Base-by-base conservation (phyloP, 2,329 filamentous ascomycete genomes). In the Xylaria hypoxylon region DNA sequence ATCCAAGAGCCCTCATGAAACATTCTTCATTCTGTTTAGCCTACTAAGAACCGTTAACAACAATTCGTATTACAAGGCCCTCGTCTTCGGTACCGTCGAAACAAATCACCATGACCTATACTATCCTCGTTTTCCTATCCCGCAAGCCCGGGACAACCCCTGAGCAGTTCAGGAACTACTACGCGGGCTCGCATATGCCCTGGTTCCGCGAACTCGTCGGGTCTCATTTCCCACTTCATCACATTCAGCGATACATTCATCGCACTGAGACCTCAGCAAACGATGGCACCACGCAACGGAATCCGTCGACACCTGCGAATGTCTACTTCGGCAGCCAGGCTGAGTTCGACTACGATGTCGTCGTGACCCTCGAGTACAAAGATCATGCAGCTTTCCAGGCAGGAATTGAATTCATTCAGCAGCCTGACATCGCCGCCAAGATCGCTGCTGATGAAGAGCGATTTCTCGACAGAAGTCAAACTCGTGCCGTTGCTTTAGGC, bases 181-280 rank as follows among this genome's bases (percentile, higher is more conserved):
- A 73, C 50, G 51, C 56, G 1, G 17, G 11, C 22, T 47, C 44
- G 1, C 71, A 73, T 52, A 28, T 73, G 13, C 60, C 64, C 10
- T n/a, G 68, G 19, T 19, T 67, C 8, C 64, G 59, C 13, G 19
- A 69, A 45, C 51, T 73, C 6, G 44, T 52, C 2, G 71, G 71
- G 2, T 8, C 33, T 19, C 50, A 51, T 10, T 68, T 69, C 56
- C 65, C 70, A 7, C 6, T 62, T 1, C 50, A 22, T 5, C 69
- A 72, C 56, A 68, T 42, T 1, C 64, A 67, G 22, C 64, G 52
- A 10, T 72, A 71, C 47, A 64, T 71, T 28, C 59, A 64, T 6
- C 62, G 65, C 2, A 53, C 61, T 11, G 31, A 44, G 5, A 2
- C 2, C 15, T 3, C 31, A 3, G 2, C 24, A 5, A 6, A n/a